Percentiles rank a stretch among this genome's conserved stretches.
phyloP scores from a whole-genome alignment of 2,329 filamentous ascomycete species.

The Claviceps sp. region DNA sequence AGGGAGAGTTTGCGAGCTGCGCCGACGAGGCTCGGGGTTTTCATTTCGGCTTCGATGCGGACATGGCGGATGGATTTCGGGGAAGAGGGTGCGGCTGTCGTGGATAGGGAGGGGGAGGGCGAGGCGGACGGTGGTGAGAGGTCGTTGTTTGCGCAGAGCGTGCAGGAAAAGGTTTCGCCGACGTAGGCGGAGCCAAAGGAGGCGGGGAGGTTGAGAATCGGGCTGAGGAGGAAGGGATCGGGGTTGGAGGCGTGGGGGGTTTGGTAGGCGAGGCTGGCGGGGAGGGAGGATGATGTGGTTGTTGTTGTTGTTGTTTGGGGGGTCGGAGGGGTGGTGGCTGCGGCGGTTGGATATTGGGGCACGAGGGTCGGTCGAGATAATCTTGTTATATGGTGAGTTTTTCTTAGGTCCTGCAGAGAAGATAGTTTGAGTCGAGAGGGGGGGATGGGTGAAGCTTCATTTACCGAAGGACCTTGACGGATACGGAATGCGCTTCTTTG shows the following conservation, averaged over 20 bases:
- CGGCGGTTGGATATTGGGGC: constrained; percentile 51
- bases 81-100: constrained; percentile 26
- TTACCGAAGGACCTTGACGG: constrained; percentile 62
- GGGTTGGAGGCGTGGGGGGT: constrained; percentile 31
- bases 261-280: constrained; percentile 63
- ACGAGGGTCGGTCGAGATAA: constrained; percentile 72
- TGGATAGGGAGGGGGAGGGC: constrained; percentile 15
- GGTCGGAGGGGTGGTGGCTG: constrained; percentile 30
- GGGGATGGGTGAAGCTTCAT: neutral
- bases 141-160: constrained; percentile 92
- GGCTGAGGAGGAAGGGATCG: constrained; percentile 44
- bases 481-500: constrained; percentile 69
- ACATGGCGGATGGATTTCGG: constrained; percentile 56
- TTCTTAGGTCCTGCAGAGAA: neutral
- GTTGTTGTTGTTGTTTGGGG: constrained; percentile 15
- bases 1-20: constrained; percentile 53
- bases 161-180: constrained; percentile 88
- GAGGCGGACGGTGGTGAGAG: neutral
- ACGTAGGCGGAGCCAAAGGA: constrained; percentile 93
- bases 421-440: neutral
- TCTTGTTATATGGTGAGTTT: constrained; percentile 27
- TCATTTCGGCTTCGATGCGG: constrained; percentile 83
- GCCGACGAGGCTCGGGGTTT: constrained; percentile 53
- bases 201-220: constrained; percentile 69
- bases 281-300: constrained; percentile 15